A percentile compares a stretch with the other conserved stretches of the same genome.
Evolutionary conservation across 805 yeast species (phyloP).

Genomic region (Spathaspora hagerdaliae): DNA sequence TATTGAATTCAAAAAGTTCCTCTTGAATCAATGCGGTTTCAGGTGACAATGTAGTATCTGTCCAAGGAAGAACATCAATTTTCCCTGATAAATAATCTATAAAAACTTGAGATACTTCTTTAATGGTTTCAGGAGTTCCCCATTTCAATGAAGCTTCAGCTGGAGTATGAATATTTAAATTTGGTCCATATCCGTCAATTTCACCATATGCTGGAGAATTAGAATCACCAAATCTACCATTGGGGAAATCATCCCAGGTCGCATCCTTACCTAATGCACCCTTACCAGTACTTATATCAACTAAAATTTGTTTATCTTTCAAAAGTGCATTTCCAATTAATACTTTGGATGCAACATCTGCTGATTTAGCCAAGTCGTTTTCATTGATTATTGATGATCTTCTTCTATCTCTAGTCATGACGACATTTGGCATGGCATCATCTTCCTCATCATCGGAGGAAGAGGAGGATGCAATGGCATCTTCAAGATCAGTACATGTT

Average conservation of each 20-base stretch:
- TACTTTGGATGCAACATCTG: constrained; percentile 12
- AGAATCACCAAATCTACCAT: constrained; percentile 93
- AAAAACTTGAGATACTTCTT: constrained; percentile 66
- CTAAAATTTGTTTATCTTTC: constrained; percentile 47
- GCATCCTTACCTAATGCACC: constrained; percentile 86
- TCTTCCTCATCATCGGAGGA: constrained; percentile 25
- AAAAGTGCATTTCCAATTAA: constrained; percentile 19
- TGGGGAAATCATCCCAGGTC: constrained; percentile 96
- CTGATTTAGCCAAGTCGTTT: constrained; percentile 29
- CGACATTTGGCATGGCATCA: constrained; percentile 15
- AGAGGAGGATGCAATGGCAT: constrained; percentile 39
- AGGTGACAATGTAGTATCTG: constrained; percentile 77
- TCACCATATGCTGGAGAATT: constrained; percentile 97
- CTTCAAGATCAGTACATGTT: constrained; percentile 24
- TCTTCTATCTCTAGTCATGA: constrained; percentile 21
- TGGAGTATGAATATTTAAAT: constrained; percentile 65
- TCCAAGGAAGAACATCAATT: constrained; percentile 85
- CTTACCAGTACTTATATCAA: constrained; percentile 79
- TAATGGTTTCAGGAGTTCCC: constrained; percentile 66
- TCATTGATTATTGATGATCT: constrained; percentile 36
- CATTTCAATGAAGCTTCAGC: constrained; percentile 67
- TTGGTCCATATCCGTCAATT: constrained; percentile 95
- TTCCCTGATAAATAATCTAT: constrained; percentile 70
- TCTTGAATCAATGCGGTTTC: constrained; percentile 94
- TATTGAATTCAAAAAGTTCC: constrained; percentile 75